phyloP scores from a whole-genome alignment of 2,329 filamentous ascomycete species.

The Aspergillus versicolor region DNA sequence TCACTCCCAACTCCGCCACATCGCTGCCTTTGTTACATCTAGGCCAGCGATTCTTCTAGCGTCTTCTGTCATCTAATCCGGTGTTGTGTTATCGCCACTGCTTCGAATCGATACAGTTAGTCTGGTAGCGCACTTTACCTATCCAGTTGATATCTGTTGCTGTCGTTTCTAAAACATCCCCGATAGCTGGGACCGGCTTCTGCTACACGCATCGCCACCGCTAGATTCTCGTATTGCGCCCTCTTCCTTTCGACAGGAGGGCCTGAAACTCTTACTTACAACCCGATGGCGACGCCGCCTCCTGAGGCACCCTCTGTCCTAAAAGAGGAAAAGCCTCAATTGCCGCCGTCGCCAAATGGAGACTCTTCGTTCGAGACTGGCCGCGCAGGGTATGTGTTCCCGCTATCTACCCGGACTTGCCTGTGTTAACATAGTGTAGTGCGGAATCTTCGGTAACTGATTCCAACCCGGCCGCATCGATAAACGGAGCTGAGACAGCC shows the following conservation, averaged over 20 bases:
- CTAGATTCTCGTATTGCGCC: conserved; percentile 29
- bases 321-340: conserved; percentile 44
- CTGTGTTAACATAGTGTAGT: conserved; percentile 22
- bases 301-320: conserved; percentile 38
- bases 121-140: conserved; percentile 34
- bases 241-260: conserved; percentile 17
- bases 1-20: conserved; percentile 17
- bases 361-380: conserved; percentile 27
- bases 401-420: not conserved
- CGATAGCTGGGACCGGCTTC: conserved; percentile 25
- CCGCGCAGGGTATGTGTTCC: conserved; percentile 30
- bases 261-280: conserved; percentile 18
- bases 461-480: conserved; percentile 22
- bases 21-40: conserved; percentile 21
- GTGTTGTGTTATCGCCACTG: conserved; percentile 22
- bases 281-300: conserved; percentile 44
- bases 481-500: conserved; percentile 12
- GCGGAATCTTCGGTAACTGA: conserved; percentile 25
- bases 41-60: conserved; percentile 19
- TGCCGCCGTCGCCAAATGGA: conserved; percentile 37
- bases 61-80: conserved; percentile 29
- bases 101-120: conserved; percentile 28
- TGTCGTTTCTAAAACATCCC: conserved; percentile 24
- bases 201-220: conserved; percentile 19
- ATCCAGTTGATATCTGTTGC: conserved; percentile 33